phyloP scores from a whole-genome alignment of 192 early-diverging fungal genomes.

The Backusella luteola region DNA sequence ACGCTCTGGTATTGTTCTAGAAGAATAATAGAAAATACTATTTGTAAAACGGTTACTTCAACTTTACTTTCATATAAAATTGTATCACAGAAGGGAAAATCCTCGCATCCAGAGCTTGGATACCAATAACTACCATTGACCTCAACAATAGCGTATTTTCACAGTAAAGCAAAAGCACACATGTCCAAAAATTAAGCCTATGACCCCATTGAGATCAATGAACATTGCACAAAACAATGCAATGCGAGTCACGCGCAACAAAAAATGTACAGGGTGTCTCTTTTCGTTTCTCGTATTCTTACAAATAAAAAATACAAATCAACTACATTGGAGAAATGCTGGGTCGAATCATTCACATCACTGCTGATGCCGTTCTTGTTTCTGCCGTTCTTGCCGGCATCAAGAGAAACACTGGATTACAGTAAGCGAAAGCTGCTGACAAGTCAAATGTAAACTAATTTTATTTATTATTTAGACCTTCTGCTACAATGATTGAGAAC shows the following conservation, averaged over 20 bases:
- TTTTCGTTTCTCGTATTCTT: neutral
- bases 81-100: neutral
- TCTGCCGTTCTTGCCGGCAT: slow-evolving; percentile 63
- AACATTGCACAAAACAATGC: neutral
- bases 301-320: neutral
- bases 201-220: neutral
- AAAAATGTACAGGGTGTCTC: neutral
- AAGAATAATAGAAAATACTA: neutral
- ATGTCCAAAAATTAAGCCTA: neutral
- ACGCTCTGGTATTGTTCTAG: neutral
- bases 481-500: slow-evolving; percentile 56
- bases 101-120: neutral
- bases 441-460: neutral
- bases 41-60: neutral
- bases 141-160: neutral
- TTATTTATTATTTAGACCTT: slow-evolving; percentile 28
- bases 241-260: neutral
- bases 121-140: neutral
- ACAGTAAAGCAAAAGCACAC: neutral
- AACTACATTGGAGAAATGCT: slow-evolving; percentile 31
- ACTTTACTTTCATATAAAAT: neutral
- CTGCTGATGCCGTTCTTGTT: slow-evolving; percentile 58
- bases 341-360: slow-evolving; percentile 51
- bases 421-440: slow-evolving; percentile 19
- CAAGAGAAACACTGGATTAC: slow-evolving; percentile 53